A percentile compares a stretch with the other conserved stretches of the same genome.
phyloP scores from a whole-genome alignment of 1,139 yeast genomes.

The Pichia sp. region DNA sequence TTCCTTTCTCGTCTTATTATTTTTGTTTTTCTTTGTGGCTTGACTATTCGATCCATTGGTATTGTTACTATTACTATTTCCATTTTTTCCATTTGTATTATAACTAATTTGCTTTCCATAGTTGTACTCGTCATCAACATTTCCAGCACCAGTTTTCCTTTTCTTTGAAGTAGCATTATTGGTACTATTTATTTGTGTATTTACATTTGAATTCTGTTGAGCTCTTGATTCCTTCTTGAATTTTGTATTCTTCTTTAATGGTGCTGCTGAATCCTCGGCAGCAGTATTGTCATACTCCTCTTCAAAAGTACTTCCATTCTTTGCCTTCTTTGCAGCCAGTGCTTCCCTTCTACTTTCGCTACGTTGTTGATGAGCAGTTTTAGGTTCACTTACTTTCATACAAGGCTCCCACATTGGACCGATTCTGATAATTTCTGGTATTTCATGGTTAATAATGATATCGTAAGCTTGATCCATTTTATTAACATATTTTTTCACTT shows the following conservation, averaged over 20 bases:
- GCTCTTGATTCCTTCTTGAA: neutral
- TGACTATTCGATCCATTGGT: neutral
- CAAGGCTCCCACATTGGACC: constrained; percentile 92
- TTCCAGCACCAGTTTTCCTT: neutral
- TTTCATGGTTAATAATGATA: constrained; percentile 65
- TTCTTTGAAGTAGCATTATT: neutral
- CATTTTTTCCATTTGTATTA: neutral
- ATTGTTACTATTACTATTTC: neutral
- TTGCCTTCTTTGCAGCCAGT: constrained; percentile 74
- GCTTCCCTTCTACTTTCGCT: constrained; percentile 89
- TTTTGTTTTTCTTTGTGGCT: constrained; percentile 3
- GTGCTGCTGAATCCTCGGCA: constrained; percentile 21
- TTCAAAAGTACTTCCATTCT: constrained; percentile 25
- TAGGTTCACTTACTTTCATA: constrained; percentile 49
- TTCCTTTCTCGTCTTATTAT: constrained; percentile 1
- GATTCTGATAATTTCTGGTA: constrained; percentile 54
- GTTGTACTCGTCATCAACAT: neutral
- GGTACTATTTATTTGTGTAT: too few relatives aligned
- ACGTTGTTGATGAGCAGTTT: constrained; percentile 64
- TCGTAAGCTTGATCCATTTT: constrained; percentile 79
- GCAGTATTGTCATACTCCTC: constrained; percentile 34
- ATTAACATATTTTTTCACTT: constrained; percentile 59
- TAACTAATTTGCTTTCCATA: neutral
- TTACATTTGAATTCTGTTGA: neutral
- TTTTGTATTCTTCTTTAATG: constrained; percentile 3